phyloP scores from a whole-genome alignment of 345 rosid genomes.

The Hibiscus syriacus region DNA sequence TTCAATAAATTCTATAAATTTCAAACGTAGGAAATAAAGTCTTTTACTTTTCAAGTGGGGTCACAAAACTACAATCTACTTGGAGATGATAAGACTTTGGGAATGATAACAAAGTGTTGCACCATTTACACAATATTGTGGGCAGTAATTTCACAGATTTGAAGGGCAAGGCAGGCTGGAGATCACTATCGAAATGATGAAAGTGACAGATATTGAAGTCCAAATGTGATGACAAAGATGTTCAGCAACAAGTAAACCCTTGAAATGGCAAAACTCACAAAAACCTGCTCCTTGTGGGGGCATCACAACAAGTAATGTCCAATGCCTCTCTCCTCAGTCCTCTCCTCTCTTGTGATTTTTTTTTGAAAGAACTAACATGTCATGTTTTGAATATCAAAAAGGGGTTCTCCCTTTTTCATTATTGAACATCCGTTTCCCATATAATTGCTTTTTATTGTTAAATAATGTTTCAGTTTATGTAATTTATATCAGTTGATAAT shows the following conservation, averaged over 20 bases:
- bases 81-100: no score
- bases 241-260: not conserved
- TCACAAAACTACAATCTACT: no score
- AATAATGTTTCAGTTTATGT: no score
- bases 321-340: no score
- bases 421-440: not conserved
- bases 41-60: no score
- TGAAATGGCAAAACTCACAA: not conserved
- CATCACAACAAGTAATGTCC: no score
- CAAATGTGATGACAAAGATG: not conserved
- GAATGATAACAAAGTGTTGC: no score
- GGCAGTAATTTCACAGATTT: not conserved
- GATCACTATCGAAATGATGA: not conserved
- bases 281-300: no score
- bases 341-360: not conserved
- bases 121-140: not conserved
- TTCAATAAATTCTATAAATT: no score
- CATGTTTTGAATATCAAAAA: constrained; percentile 1
- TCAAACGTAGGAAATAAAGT: no score
- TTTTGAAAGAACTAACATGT: not conserved
- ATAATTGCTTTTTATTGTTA: no score
- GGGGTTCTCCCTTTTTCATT: not conserved
- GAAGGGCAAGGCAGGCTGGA: not conserved
- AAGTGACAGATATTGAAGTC: not conserved
- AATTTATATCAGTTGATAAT: no score